A percentile compares a stretch with the other conserved stretches of the same genome.
These are phyloP conservation scores for Mucor irregularis DNA, from an alignment of 371 early-diverging fungal genomes.

Conservation along the genomic window DNA sequence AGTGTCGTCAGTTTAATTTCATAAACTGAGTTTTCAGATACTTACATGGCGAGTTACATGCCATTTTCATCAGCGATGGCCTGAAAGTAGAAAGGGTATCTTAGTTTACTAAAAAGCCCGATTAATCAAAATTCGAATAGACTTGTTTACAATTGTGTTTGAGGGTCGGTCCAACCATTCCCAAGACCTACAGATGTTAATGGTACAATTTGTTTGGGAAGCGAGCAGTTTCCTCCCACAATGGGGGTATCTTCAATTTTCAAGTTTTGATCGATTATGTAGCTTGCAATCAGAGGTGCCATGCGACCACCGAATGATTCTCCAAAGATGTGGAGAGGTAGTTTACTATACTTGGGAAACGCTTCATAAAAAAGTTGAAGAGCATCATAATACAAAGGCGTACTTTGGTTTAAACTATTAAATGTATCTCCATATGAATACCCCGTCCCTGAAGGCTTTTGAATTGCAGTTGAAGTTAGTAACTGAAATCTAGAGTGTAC, in stretches of 20 bases:
- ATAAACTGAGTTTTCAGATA: background rate
- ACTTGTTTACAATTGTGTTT: slow-evolving; percentile 26
- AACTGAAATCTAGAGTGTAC: too few species aligned
- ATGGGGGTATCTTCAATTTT: background rate
- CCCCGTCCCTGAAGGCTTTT: slow-evolving; percentile 71
- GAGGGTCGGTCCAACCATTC: slow-evolving; percentile 33
- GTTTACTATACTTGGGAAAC: slow-evolving; percentile 50
- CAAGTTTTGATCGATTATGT: slow-evolving; percentile 27
- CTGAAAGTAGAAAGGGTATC: background rate
- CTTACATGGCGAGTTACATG: slow-evolving; percentile 33
- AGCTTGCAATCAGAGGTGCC: slow-evolving; percentile 65
- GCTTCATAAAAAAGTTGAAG: slow-evolving; percentile 71
- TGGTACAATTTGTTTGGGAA: slow-evolving; percentile 3
- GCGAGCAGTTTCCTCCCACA: too few species aligned
- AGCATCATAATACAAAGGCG: slow-evolving; percentile 53
- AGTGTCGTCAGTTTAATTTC: too few species aligned
- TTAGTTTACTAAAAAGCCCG: too few species aligned
- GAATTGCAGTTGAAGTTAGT: too few species aligned
- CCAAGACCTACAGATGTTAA: slow-evolving; percentile 30
- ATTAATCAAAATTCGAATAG: background rate
- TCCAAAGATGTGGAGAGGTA: slow-evolving; percentile 56
- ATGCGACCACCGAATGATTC: slow-evolving; percentile 80
- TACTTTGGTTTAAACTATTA: slow-evolving; percentile 49
- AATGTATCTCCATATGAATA: slow-evolving; percentile 66
- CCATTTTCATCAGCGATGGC: background rate